A percentile compares a stretch with the other conserved stretches of the same genome.
phyloP scores from a whole-genome alignment of 192 early-diverging fungal species.

The Backusella macrospora region DNA sequence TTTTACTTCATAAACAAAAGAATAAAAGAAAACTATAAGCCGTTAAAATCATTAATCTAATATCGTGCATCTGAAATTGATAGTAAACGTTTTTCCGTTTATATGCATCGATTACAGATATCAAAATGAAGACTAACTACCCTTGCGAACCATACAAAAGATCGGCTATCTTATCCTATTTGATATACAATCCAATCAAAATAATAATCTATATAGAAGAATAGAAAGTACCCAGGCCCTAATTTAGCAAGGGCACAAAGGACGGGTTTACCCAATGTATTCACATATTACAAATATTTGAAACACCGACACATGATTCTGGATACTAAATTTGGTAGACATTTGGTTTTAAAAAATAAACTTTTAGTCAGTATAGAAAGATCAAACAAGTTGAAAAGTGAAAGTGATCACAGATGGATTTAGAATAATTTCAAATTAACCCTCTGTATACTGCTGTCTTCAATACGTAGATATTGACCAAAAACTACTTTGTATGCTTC shows the following conservation, averaged over 20 bases:
- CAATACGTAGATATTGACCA: not conserved
- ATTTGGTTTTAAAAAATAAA: not conserved
- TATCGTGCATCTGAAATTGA: not conserved
- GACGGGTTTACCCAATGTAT: conserved; percentile 13
- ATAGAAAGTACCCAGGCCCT: conserved; percentile 17
- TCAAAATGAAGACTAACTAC: not conserved
- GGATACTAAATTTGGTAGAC: not conserved
- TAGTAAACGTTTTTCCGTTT: not conserved
- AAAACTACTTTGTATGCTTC: conserved; percentile 1
- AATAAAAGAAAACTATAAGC: no score
- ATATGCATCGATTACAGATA: not conserved
- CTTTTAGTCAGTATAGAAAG: not conserved
- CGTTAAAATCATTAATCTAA: no score
- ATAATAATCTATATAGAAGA: not conserved
- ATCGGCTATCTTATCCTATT: not conserved
- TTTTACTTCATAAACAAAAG: no score
- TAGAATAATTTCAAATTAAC: not conserved
- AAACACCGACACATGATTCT: not conserved
- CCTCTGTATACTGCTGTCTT: not conserved
- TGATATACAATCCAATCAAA: not conserved
- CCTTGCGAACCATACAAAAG: not conserved
- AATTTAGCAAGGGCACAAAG: conserved; percentile 15
- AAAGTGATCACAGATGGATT: not conserved
- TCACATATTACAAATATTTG: conserved; percentile 16
- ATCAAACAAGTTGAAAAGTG: not conserved